These are phyloP conservation scores for Penicillium paneum DNA, from an alignment of 2,329 filamentous ascomycete species.

Conservation along the genomic window DNA sequence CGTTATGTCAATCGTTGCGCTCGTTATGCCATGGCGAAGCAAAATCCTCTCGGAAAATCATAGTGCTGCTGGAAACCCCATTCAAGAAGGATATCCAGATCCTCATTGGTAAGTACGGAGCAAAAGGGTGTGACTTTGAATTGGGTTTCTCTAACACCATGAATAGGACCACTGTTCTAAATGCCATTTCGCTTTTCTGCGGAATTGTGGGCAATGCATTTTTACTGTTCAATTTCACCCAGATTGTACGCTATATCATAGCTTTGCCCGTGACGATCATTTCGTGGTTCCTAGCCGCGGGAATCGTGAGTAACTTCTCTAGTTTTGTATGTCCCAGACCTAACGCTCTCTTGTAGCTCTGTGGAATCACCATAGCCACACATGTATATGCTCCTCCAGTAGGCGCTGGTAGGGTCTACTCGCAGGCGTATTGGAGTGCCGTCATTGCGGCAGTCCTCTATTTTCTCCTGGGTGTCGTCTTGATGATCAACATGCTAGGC, in stretches of 20 bases:
- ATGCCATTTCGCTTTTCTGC: constrained; percentile 71
- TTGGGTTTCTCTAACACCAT: not conserved
- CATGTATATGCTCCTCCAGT: constrained; percentile 57
- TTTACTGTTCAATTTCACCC: constrained; percentile 82
- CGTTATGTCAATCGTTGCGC: constrained; percentile 78
- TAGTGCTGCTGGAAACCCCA: constrained; percentile 47
- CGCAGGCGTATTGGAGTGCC: constrained; percentile 84
- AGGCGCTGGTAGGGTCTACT: constrained; percentile 56
- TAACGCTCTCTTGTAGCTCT: constrained; percentile 46
- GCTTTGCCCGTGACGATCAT: constrained; percentile 80
- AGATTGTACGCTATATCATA: constrained; percentile 72
- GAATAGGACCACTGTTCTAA: constrained; percentile 66
- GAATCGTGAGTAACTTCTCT: constrained; percentile 46
- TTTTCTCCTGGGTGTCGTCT: constrained; percentile 70
- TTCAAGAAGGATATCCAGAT: constrained; percentile 60
- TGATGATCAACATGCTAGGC: constrained; percentile 76
- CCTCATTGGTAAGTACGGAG: constrained; percentile 60
- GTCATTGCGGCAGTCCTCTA: constrained; percentile 77
- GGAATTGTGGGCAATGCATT: constrained; percentile 78
- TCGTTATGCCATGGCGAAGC: constrained; percentile 75
- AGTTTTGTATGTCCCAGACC: not conserved
- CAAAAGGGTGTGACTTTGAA: not conserved
- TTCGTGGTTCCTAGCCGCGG: constrained; percentile 67
- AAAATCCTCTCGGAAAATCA: constrained; percentile 45
- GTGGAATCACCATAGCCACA: constrained; percentile 65